Percentiles rank a stretch among this genome's conserved stretches.
These are phyloP conservation scores for Backusella macrospora DNA, from an alignment of 192 early-diverging fungal genomes.

Conservation along the genomic window DNA sequence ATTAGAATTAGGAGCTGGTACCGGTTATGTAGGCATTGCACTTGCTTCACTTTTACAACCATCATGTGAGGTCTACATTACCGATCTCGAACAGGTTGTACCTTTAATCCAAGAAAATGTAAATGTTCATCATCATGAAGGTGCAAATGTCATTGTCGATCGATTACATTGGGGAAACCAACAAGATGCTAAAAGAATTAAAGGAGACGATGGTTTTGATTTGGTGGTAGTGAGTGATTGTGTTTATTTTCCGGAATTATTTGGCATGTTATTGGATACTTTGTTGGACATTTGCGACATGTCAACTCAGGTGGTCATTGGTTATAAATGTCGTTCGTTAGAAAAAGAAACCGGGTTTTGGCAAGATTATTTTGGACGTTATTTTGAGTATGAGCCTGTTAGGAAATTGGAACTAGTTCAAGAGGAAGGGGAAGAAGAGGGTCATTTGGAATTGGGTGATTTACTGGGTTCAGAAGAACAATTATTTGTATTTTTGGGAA, in stretches of 20 bases:
- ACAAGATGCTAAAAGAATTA: conserved; percentile 30
- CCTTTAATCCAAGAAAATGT: conserved; percentile 51
- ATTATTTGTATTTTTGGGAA: conserved; percentile 43
- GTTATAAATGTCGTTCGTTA: conserved; percentile 52
- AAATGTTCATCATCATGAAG: not conserved
- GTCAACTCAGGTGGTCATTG: conserved; percentile 47
- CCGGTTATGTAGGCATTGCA: conserved; percentile 52
- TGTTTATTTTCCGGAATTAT: conserved; percentile 57
- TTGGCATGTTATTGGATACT: conserved; percentile 42
- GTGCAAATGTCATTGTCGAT: conserved; percentile 33
- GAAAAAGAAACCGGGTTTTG: conserved; percentile 56
- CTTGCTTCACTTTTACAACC: conserved; percentile 40
- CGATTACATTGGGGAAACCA: conserved; percentile 51
- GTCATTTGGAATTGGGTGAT: not conserved
- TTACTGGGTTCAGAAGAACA: conserved; percentile 48
- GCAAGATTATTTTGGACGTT: conserved; percentile 55
- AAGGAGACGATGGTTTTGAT: conserved; percentile 35
- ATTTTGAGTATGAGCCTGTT: conserved; percentile 53
- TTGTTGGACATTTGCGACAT: conserved; percentile 40
- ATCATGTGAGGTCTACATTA: conserved; percentile 44
- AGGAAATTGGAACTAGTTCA: not conserved
- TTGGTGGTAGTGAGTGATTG: conserved; percentile 52
- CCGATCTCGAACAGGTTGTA: conserved; percentile 51
- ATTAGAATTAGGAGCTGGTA: conserved; percentile 57
- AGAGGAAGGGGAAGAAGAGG: conserved; percentile 13